These are phyloP conservation scores for Blastobotrys proliferans DNA, from an alignment of 1,139 yeast species.

Conservation along the genomic window DNA sequence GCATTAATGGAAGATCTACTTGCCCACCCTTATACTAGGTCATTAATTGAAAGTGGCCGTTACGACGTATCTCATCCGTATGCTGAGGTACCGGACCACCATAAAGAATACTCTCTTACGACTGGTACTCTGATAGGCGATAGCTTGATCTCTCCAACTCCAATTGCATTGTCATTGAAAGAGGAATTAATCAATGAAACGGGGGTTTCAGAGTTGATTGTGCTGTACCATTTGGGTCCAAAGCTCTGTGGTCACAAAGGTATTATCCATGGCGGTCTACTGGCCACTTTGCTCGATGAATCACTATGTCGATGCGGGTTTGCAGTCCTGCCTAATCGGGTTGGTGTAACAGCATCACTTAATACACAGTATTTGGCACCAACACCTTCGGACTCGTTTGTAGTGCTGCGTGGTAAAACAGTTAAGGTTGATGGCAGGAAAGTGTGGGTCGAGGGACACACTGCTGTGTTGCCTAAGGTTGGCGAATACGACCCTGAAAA, in stretches of 20 bases:
- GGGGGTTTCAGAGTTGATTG: conserved; percentile 24
- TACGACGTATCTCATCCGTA: conserved; percentile 26
- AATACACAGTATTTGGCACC: conserved; percentile 63
- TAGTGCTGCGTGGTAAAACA: conserved; percentile 67
- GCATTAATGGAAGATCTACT: conserved; percentile 11
- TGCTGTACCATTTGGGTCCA: conserved; percentile 66
- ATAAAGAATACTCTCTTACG: conserved; percentile 29
- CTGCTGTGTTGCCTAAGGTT: conserved; percentile 18
- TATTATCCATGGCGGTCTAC: conserved; percentile 79
- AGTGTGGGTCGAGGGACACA: conserved; percentile 62
- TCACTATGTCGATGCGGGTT: conserved; percentile 85
- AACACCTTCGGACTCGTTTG: conserved; percentile 59
- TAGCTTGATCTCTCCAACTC: conserved; percentile 32
- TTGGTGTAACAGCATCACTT: conserved; percentile 88
- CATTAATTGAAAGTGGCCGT: conserved; percentile 22
- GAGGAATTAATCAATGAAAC: conserved; percentile 20
- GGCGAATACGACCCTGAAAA: conserved; percentile 17
- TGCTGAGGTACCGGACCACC: conserved; percentile 22
- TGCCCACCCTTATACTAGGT: conserved; percentile 25
- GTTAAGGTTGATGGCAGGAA: conserved; percentile 71
- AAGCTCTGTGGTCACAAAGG: conserved; percentile 65
- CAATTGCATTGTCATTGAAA: conserved; percentile 29
- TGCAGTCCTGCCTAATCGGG: conserved; percentile 69
- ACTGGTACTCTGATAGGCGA: conserved; percentile 34
- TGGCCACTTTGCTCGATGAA: conserved; percentile 83